Conservation (phyloP, 2,329 filamentous ascomycete species). For the Talaromyces rugulosus region DNA sequence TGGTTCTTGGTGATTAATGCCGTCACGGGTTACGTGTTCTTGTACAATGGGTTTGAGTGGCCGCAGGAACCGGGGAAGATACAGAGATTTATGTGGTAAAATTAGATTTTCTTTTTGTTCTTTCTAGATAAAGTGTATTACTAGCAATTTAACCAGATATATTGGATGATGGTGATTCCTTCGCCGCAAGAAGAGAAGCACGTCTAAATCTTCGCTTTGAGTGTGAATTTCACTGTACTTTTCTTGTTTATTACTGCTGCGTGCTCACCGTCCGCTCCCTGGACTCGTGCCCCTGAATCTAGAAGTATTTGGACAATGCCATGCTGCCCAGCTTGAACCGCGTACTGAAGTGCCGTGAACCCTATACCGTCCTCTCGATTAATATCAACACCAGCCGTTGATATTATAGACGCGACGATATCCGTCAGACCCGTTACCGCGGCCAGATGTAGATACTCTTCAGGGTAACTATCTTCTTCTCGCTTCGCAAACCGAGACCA, state of each 20-base stretch:
- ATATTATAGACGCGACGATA: background rate
- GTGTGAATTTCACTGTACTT: too few relatives aligned
- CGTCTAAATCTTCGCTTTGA: too few relatives aligned
- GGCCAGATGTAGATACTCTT: conserved; percentile 4
- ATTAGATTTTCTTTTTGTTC: background rate
- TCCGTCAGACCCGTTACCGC: background rate
- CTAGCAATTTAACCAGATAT: background rate
- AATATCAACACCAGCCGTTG: conserved; percentile 1
- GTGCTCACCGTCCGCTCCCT: too few relatives aligned
- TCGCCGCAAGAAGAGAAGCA: too few relatives aligned
- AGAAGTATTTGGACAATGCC: too few relatives aligned
- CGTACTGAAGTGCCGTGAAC: background rate
- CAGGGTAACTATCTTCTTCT: background rate
- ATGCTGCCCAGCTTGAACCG: too few relatives aligned
- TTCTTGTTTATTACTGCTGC: too few relatives aligned
- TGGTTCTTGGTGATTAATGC: conserved; percentile 56
- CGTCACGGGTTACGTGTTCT: conserved; percentile 52
- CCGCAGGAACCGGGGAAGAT: conserved; percentile 53
- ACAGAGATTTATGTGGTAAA: conserved; percentile 59
- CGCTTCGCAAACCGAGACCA: background rate
- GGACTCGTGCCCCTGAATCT: too few relatives aligned
- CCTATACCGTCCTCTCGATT: background rate
- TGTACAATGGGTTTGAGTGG: conserved; percentile 56
- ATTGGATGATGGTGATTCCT: too few relatives aligned
- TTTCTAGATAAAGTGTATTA: background rate